Base-by-base conservation (phyloP, 2,329 filamentous ascomycete species). In the Paracoccidioides lutzii region DNA sequence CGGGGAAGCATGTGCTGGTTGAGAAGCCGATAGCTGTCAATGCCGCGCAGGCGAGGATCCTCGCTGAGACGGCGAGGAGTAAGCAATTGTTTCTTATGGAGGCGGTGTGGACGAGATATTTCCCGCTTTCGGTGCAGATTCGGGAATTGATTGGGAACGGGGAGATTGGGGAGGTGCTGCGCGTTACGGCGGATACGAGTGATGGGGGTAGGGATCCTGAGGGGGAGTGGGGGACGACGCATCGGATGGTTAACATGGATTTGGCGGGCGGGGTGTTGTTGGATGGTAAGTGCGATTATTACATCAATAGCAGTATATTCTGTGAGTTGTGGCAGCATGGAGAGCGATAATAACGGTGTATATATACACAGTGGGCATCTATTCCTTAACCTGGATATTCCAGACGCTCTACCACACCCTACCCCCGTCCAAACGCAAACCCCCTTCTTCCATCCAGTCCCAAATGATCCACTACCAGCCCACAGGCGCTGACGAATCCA, bases 11-110 rank as follows among this genome's bases (percentile, higher is more conserved):
- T 64, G 88, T 95, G 35, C 80, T 95, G 38, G 95, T 89, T 70
- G 90, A 95, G 72, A 95, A 95, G 77, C 82, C 90, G 0, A 84
- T 95, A 64, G 94, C 89, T 0, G 87, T 91, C 59, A 95, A 85
- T 60, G 88, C 86, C 2, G 76, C 81, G 8, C 90, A 95, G 72
- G 76, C 86, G 30, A 81, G 81, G 70, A 82, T 82, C 67, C 77
- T 95, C 32, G 80, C 84, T 52, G 81, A 84, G 59, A 83, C 81
- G 58, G 90, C 90, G 5, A 80, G 76, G 67, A 78, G 81, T 65
- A 91, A 89, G 77, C 80, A 81, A 58, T 67, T 88, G 68, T 85
- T 87, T 76, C 73, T 91, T 59, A 90, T 90, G 86, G 87, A 91
- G 72, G 88, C 88, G 45, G 88, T 94, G 22, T 95, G 89, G 90